Evolutionary conservation across 2,329 filamentous ascomycete genomes (phyloP).

Genomic region (Fusarium camptoceras): DNA sequence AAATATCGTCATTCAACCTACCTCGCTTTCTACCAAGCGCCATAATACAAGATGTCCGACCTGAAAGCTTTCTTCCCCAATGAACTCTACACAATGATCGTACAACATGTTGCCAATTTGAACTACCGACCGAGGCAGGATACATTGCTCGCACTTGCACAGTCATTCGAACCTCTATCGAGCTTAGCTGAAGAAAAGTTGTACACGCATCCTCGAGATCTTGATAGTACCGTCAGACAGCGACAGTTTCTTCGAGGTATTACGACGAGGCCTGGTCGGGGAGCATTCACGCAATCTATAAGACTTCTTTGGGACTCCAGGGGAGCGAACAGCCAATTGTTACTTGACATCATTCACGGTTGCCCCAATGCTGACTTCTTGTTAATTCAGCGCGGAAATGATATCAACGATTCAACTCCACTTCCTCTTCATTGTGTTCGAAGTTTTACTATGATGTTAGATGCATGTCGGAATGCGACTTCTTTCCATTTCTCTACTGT

Average conservation of each 20-base stretch:
- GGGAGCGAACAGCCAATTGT: neutral
- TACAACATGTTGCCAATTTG: neutral
- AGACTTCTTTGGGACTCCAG: neutral
- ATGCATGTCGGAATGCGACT: neutral
- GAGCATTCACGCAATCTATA: neutral
- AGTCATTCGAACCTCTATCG: neutral
- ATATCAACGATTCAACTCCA: neutral
- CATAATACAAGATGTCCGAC: no score
- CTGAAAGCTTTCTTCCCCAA: no score
- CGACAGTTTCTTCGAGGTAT: conserved; percentile 5
- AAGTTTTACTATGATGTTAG: neutral
- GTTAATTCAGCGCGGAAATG: neutral
- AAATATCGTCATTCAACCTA: no score
- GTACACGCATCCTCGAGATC: neutral
- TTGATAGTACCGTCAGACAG: neutral
- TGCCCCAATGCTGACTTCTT: neutral
- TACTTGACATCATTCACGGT: neutral
- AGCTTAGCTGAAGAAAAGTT: neutral
- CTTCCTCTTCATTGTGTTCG: neutral
- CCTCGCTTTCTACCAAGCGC: no score
- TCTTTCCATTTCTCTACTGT: neutral
- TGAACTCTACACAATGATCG: neutral
- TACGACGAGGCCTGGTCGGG: neutral
- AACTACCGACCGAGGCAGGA: neutral
- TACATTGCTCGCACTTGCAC: conserved; percentile 2